phyloP scores from a whole-genome alignment of 495 filamentous ascomycete species.

The Penicillium bialowiezense region DNA sequence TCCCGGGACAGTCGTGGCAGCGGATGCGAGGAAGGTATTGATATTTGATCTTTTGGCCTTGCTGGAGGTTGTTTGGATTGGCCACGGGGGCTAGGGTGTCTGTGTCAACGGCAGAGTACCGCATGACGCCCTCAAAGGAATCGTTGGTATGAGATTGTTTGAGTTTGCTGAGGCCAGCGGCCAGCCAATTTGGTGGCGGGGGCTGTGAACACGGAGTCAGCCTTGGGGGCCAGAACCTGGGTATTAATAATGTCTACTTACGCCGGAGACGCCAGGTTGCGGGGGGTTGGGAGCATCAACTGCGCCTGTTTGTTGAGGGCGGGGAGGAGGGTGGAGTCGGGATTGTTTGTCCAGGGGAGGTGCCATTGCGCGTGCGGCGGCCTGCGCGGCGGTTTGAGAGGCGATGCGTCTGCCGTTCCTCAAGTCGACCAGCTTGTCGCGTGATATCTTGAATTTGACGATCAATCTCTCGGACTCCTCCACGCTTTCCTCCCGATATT shows the following conservation, averaged over 20 bases:
- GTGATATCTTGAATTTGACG: slow-evolving; percentile 69
- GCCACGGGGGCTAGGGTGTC: slow-evolving; percentile 56
- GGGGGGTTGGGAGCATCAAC: slow-evolving; percentile 61
- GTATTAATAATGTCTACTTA: slow-evolving; percentile 45
- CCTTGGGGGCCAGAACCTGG: slow-evolving; percentile 11
- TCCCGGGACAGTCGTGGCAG: slow-evolving; percentile 89
- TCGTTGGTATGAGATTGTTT: slow-evolving; percentile 67
- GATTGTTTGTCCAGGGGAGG: slow-evolving; percentile 48
- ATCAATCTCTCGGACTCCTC: slow-evolving; percentile 62
- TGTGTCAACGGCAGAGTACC: slow-evolving; percentile 71
- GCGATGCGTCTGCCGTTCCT: slow-evolving; percentile 22
- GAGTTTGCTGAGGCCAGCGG: slow-evolving; percentile 59
- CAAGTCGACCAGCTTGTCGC: slow-evolving; percentile 41
- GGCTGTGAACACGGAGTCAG: slow-evolving; percentile 51
- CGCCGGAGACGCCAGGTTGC: slow-evolving; percentile 52
- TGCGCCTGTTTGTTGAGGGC: slow-evolving; percentile 57
- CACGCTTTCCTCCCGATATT: slow-evolving; percentile 67
- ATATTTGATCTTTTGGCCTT: slow-evolving; percentile 56
- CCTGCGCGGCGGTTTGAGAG: slow-evolving; percentile 26
- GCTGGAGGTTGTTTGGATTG: slow-evolving; percentile 46
- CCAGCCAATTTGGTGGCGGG: slow-evolving; percentile 79
- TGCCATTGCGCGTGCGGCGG: slow-evolving; percentile 56
- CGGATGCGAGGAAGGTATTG: slow-evolving; percentile 81
- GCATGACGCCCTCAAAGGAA: slow-evolving; percentile 82
- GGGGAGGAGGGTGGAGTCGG: slow-evolving; percentile 28